Percentiles rank a stretch among this genome's conserved stretches.
Conservation (phyloP, 2,329 filamentous ascomycete genomes). For the Elsinoe arachidis region DNA sequence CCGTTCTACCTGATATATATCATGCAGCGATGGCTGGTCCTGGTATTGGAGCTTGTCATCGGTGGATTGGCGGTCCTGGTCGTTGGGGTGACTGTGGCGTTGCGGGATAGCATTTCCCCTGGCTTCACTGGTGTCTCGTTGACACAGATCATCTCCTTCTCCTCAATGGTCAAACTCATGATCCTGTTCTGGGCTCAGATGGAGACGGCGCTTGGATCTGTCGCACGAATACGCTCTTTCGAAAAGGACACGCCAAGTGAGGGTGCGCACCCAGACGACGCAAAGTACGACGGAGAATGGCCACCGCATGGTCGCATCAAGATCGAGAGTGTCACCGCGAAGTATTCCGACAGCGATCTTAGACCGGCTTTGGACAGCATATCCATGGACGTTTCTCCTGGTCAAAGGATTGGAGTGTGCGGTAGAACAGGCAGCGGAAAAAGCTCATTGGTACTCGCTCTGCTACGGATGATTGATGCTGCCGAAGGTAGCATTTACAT, state of each 20-base stretch:
- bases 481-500: conserved; percentile 37
- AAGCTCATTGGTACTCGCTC: conserved; percentile 39
- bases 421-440: conserved; percentile 50
- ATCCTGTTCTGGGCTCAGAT: conserved; percentile 46
- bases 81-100: conserved; percentile 25
- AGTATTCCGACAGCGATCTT: background rate
- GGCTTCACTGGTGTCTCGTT: conserved; percentile 45
- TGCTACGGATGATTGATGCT: conserved; percentile 43
- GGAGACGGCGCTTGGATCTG: conserved; percentile 48
- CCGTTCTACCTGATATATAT: conserved; percentile 39
- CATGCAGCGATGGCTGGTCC: conserved; percentile 37
- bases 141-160: conserved; percentile 44
- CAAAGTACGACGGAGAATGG: background rate
- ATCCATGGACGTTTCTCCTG: conserved; percentile 38
- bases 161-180: conserved; percentile 40
- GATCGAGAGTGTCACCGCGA: background rate
- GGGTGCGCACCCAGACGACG: conserved; percentile 5
- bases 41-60: conserved; percentile 34
- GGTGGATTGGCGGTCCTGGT: conserved; percentile 26
- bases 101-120: conserved; percentile 34
- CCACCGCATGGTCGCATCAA: background rate
- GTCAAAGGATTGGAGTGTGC: conserved; percentile 43
- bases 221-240: conserved; percentile 45
- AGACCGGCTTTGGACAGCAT: conserved; percentile 24
- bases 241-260: conserved; percentile 28